Evolutionary conservation across 257 asterid genomes (phyloP).

Genomic region (Nicotiana undulata): DNA sequence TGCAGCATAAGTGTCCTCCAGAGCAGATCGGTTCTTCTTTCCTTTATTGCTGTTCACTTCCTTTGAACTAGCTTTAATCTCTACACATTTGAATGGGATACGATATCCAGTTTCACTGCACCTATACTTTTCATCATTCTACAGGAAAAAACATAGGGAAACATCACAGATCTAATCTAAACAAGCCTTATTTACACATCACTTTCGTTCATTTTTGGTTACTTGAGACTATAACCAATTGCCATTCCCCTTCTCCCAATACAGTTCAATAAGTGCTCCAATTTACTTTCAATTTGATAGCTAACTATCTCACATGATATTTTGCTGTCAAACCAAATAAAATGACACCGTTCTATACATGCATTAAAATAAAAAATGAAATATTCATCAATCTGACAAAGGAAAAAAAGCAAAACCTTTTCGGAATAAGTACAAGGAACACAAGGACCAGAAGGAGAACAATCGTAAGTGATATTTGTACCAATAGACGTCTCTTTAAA

Average conservation of each 20-base stretch:
- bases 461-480: slow-evolving; percentile 73
- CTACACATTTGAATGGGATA: slow-evolving; percentile 76
- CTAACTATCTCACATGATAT: not conserved
- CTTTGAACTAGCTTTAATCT: slow-evolving; percentile 33
- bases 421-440: slow-evolving; percentile 80
- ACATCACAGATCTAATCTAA: not conserved
- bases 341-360: not conserved
- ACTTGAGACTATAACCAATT: not conserved
- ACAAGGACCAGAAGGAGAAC: slow-evolving; percentile 98
- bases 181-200: not conserved
- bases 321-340: not conserved
- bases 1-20: slow-evolving; percentile 32
- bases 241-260: not conserved
- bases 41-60: slow-evolving; percentile 27
- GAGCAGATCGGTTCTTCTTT: slow-evolving; percentile 46
- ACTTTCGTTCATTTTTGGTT: not conserved
- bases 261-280: not conserved
- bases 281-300: not conserved
- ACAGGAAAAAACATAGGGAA: slow-evolving; percentile 14
- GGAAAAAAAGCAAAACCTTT: slow-evolving; percentile 40
- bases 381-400: not conserved
- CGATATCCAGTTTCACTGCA: slow-evolving; percentile 97
- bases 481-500: slow-evolving; percentile 79
- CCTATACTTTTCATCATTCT: slow-evolving; percentile 72
- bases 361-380: not conserved